Base-by-base conservation (phyloP, 2,329 filamentous ascomycete species). In the Phaeosphaeriaceae sp. region DNA sequence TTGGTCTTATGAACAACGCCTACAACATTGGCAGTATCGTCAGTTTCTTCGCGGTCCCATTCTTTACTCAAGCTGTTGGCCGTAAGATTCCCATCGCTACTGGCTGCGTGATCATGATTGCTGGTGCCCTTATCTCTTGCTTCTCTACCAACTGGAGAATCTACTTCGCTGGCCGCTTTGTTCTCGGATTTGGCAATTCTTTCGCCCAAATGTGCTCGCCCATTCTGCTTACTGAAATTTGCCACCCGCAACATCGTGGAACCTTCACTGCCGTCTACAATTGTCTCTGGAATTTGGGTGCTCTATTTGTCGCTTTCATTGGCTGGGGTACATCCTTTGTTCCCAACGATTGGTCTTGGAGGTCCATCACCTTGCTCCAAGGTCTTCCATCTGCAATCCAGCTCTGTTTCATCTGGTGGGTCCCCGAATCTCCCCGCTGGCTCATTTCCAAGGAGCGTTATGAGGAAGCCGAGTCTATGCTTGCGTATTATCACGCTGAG, bases 141-240 rank as follows among this genome's bases (percentile, higher is more conserved):
- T 63, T 58, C 23, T 53, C 67, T 2, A 68, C 49, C 16, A 66
- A 61, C 48, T 60, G 65, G 47, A 29, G 60, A 34, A 56, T 84
- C 77, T 86, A 83, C 60, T 77, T 84, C 58, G 81, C 74, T 17
- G 84, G 83, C 36, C 79, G 85, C 43, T 83, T 86, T 54, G 71
- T 87, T 32, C 78, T 87, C 11, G 87, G 87, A 52, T 88, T 89
- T 61, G 86, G 86, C 32, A 86, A 86, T 74, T 83, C 81, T 43
- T 74, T 87, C 45, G 77, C 84, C 0, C 85, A 87, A 58, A 83
- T 87, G 77, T 80, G 81, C 11, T 86, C 84, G 13, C 85, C 85
- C 2, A 77, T 88, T 47, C 77, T 88, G 4, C 77, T 88, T 6
- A 84, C 83, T 4, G 86, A 88, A 71, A 81, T 88, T 54, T 83